A percentile compares a stretch with the other conserved stretches of the same genome.
Evolutionary conservation across 108 stramenopile genomes (phyloP).

Genomic region (Fistulifera solaris): DNA sequence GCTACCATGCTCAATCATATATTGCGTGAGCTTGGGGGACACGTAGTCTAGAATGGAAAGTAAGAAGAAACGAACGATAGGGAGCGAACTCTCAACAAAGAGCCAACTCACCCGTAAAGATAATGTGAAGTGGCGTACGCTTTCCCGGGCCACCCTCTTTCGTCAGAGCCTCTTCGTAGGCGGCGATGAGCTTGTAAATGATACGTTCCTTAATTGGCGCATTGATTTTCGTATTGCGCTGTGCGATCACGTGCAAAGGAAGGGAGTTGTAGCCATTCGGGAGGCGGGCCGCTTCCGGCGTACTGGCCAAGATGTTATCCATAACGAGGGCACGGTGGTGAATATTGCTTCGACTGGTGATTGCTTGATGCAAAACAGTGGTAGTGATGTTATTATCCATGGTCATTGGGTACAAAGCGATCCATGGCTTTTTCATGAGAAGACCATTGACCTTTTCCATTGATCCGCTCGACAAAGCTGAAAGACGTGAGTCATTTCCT

Average conservation of each 20-base stretch:
- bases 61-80: neutral
- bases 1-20: constrained; percentile 31
- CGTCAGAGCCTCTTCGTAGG: constrained; percentile 27
- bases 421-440: constrained; percentile 21
- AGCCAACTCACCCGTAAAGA: constrained; percentile 36
- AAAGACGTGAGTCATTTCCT: constrained; percentile 33
- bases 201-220: constrained; percentile 34
- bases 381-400: constrained; percentile 56
- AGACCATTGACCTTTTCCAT: constrained; percentile 26
- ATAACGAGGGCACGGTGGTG: constrained; percentile 31
- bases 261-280: constrained; percentile 49
- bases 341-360: constrained; percentile 36
- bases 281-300: constrained; percentile 35
- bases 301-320: constrained; percentile 18
- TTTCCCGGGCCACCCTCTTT: constrained; percentile 36
- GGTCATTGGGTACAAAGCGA: constrained; percentile 26
- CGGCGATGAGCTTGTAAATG: constrained; percentile 26
- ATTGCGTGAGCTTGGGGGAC: constrained; percentile 25
- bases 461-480: constrained; percentile 26
- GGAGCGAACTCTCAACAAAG: neutral
- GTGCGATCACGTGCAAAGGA: constrained; percentile 42
- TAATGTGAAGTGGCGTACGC: constrained; percentile 54
- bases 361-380: constrained; percentile 54
- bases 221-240: constrained; percentile 51
- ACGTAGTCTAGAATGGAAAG: constrained; percentile 34